Base-by-base conservation (phyloP, 441 rosid genomes). In the Adansonia madagascariensis region DNA sequence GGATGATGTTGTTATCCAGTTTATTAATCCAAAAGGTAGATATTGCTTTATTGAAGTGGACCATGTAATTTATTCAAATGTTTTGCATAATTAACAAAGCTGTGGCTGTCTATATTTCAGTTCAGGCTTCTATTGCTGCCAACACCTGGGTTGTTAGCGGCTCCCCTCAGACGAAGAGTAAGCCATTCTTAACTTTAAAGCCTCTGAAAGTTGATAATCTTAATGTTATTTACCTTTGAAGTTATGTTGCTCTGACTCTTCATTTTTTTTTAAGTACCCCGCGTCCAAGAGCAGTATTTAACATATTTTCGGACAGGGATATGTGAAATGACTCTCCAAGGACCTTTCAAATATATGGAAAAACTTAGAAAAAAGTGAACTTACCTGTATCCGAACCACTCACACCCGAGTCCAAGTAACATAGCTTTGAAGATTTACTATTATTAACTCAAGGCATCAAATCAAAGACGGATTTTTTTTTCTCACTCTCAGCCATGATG, bases 1-100 rank as follows among this genome's bases (percentile, higher is more conserved):
- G 88, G 98, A 94, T 80, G 97, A 94, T 73, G 83, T 89, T 7
- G 97, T 94, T 55, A 94, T 91, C 76, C 98, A 94, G 83, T 94
- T 94, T 79, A 9, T 74, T 55, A 90, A 86, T 84, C 98, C 98
- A 59, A 91, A 93, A 82, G 98, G 97, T 92, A 49, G 1, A 5
- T 43, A 17, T 17, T n/a, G 14, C 68, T 31, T 35, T 53, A n/a
- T 4, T 6, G 55, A 3, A 31, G 20, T 73, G 56, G 63, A 39
- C 11, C 69, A 0, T 4, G 43, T 57, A 41, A n/a, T 52, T 49
- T 24, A 47, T 70, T 24, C 46, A 20, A 18, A 1, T 35, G 60
- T 18, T 71, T 46, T 8, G 2, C 2, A 11, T 17, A 35, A 18
- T 55, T 2, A 43, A 10, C 68, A 49, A 60, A 41, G 11, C 0